Base-by-base conservation (phyloP, 768 basidiomycete genomes). In the Rhodosporidiobolus odoratus region DNA sequence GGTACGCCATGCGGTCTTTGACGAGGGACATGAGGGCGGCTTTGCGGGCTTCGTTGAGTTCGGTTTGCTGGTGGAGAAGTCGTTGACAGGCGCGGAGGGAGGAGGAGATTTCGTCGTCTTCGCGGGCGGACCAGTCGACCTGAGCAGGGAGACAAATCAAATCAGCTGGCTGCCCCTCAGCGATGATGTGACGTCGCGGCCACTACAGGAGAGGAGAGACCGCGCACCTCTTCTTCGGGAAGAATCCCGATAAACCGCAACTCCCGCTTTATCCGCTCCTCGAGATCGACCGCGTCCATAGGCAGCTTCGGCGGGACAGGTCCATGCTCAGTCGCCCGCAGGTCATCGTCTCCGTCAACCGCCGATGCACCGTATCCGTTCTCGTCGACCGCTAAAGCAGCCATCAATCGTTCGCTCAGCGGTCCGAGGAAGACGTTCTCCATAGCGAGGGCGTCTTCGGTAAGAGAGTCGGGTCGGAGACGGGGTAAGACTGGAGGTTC, bases 1-100 rank as follows among this genome's bases (percentile, higher is more conserved):
- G 90, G 78, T 92, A 91, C 10, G 88, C 92, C 25, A 98, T 84
- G 30, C 93, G 86, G 76, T 93, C 91, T 69, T 88, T 86, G 37
- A 93, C 92, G 70, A 93, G 85, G 21, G 83, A 82, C 21, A 84
- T 84, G 3, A 98, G 84, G 6, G 89, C 87, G 38, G 81, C 80
- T 78, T 89, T 89, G 19, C 95, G 88, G 5, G 86, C 85, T 76
- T 93, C 91, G 83, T 99, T 99, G 67, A 86, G 84, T 15, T 87
- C 84, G 4, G 89, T 83, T 58, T 97, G 89, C 10, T 81, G 82
- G 16, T 89, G 86, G 9, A 99, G 84, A 73, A 92, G 86, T 21
- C 84, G 81, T 78, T 99, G 96, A 25, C 91, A 90, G 52, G 91
- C 88, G 4, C 95, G 89, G 1, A 99, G 85, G 2, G 91, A 89